phyloP scores from a whole-genome alignment of 225 moss, liverwort and hornwort genomes.

The Pleurozium schreberi region DNA sequence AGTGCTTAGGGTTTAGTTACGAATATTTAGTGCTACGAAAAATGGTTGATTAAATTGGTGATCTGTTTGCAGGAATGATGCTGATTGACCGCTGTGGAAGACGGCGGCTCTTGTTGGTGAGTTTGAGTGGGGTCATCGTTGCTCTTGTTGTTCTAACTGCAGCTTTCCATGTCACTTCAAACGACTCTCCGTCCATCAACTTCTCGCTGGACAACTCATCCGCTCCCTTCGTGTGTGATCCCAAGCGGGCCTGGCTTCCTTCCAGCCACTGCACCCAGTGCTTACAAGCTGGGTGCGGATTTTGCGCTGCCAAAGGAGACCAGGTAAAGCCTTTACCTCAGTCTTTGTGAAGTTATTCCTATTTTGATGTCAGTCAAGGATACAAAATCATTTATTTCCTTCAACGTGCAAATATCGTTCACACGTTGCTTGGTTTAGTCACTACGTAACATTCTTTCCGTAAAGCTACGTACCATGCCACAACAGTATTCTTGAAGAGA shows the following conservation, averaged over 20 bases:
- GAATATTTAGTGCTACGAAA: neutral
- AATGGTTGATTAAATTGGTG: neutral
- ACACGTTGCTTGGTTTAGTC: neutral
- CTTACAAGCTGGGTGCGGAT: slow-evolving; percentile 65
- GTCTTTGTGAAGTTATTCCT: neutral
- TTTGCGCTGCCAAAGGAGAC: slow-evolving; percentile 57
- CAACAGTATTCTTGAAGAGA: too few relatives aligned
- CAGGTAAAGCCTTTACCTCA: slow-evolving; percentile 22
- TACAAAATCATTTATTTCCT: neutral
- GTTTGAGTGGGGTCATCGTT: slow-evolving; percentile 52
- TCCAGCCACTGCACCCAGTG: slow-evolving; percentile 48
- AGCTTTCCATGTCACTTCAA: slow-evolving; percentile 50
- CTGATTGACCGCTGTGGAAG: slow-evolving; percentile 72
- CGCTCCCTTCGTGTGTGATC: slow-evolving; percentile 26
- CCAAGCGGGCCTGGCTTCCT: slow-evolving; percentile 4
- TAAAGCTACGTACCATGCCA: neutral
- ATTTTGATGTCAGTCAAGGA: neutral
- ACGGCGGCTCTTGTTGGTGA: slow-evolving; percentile 59
- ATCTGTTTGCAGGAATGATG: slow-evolving; percentile 23
- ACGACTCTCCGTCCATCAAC: slow-evolving; percentile 47
- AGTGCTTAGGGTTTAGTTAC: neutral
- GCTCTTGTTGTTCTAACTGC: slow-evolving; percentile 56
- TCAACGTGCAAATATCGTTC: neutral
- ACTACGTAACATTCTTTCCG: neutral
- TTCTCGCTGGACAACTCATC: neutral